Evolutionary conservation across 345 rosid species (phyloP), one percentile per base, ranked within the genome.

Genomic region (Brassica carinata): DNA sequence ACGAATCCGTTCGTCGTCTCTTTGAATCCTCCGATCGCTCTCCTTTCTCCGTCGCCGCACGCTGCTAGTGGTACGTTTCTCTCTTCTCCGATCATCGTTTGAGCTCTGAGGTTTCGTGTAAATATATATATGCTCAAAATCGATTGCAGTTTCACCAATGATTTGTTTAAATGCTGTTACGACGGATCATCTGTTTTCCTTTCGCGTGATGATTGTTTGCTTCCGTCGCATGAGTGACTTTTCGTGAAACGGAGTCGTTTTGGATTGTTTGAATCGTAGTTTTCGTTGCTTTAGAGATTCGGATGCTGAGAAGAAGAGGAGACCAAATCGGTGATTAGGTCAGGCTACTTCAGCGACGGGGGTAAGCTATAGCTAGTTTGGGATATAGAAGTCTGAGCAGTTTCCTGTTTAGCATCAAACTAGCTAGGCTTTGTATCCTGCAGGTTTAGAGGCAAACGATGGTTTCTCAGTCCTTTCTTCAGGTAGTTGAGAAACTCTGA

Each of bases 391-490:
- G n/a, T n/a, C n/a, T 71, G 34, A 76, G 57, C 7, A 76, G 59
- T 69, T 27, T 38, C 29, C 2, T 80, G 6, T 69, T 82, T 82
- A 87, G 85, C 85, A 82, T 69, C 81, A 67, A 53, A 58, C 73
- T 87, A 33, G 7, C 36, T 33, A 85, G 92, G 91, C 85, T 86
- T 82, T 86, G 79, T 73, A 71, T 83, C 84, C 86, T 88, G 92
- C 96, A 89, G 96, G 94, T 88, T 77, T 85, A 83, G 76, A 53
- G 84, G 67, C 80, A 66, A 23, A 23, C 26, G 79, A 43, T 55
- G 81, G 75, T 85, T 69, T 82, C 66, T 82, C 66, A 14, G 48
- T 45, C 69, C 26, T 23, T 23, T 23, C 26, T 23, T 23, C 26
- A 23, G 26, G 26, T 23, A 23, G 26, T 73, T 73, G 78, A 59